Conservation (phyloP, 2,329 filamentous ascomycete genomes). For the Aspergillus tubingensis region DNA sequence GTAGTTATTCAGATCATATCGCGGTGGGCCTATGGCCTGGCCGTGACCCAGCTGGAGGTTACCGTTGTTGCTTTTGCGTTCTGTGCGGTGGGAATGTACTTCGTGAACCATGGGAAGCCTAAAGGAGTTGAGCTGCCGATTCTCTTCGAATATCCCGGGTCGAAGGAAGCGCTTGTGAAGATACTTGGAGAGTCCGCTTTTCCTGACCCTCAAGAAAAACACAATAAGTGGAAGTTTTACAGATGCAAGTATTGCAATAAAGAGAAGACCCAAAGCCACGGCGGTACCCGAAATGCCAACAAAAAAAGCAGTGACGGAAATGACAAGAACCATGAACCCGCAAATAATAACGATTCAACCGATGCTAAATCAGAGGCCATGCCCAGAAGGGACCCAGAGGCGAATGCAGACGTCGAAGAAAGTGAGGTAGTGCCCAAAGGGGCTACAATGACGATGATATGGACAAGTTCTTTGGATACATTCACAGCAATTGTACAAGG, state of each 20-base stretch:
- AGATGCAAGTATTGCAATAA: not conserved
- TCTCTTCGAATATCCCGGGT: not conserved
- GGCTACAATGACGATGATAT: no score
- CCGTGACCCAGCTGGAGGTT: not conserved
- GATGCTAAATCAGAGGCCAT: no score
- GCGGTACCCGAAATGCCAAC: no score
- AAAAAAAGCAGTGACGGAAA: no score
- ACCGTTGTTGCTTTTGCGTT: not conserved
- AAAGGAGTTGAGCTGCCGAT: not conserved
- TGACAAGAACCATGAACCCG: no score
- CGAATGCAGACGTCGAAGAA: no score
- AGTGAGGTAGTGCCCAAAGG: no score
- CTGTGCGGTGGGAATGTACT: not conserved
- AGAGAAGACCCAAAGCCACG: no score
- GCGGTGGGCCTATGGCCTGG: not conserved
- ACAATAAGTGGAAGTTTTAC: not conserved
- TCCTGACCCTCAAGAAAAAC: not conserved
- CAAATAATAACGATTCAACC: no score
- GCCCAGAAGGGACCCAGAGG: no score
- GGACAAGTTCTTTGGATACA: no score
- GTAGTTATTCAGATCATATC: not conserved
- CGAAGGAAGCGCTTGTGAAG: not conserved
- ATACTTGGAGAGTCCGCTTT: fast-evolving
- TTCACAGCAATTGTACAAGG: not conserved
- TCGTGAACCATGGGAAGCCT: not conserved